These are phyloP conservation scores for Prunus kanzakura DNA, from an alignment of 306 rosid species.

Conservation along the genomic window DNA sequence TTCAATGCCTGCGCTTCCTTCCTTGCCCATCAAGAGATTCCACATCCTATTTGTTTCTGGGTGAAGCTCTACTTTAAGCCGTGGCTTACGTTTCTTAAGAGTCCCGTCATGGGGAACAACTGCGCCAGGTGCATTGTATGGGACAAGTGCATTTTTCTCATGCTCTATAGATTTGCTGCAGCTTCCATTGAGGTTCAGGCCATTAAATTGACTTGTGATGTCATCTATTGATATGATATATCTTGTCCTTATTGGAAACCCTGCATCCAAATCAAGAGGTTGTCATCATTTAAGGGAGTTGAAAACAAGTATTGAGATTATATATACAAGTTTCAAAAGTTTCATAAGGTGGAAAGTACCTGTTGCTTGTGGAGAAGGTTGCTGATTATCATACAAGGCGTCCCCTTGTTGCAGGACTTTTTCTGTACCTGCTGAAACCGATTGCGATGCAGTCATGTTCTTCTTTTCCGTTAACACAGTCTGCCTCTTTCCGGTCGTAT, in stretches of 20 bases:
- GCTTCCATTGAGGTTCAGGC: conserved; percentile 49
- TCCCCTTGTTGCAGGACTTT: conserved; percentile 12
- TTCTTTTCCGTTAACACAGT: neutral
- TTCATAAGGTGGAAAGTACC: conserved; percentile 27
- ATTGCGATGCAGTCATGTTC: neutral
- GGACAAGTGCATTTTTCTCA: conserved; percentile 63
- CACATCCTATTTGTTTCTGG: conserved; percentile 82
- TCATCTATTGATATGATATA: conserved; percentile 33
- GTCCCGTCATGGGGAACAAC: conserved; percentile 55
- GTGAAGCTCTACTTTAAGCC: conserved; percentile 88
- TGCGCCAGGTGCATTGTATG: conserved; percentile 57
- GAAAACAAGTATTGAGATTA: neutral
- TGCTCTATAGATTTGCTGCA: conserved; percentile 24
- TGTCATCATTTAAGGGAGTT: conserved; percentile 4
- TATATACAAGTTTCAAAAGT: neutral
- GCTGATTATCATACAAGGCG: conserved; percentile 13
- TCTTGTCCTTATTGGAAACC: conserved; percentile 22
- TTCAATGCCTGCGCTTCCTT: conserved; percentile 51
- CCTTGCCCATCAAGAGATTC: conserved; percentile 88
- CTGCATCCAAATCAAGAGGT: conserved; percentile 49
- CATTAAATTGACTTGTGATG: conserved; percentile 35
- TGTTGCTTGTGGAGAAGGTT: conserved; percentile 7
- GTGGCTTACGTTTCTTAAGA: conserved; percentile 52
- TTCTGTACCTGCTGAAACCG: conserved; percentile 15
- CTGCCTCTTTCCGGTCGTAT: conserved; percentile 15